Evolutionary conservation across 139 green algal species (phyloP).

Genomic region (Coelastrella sp.): DNA sequence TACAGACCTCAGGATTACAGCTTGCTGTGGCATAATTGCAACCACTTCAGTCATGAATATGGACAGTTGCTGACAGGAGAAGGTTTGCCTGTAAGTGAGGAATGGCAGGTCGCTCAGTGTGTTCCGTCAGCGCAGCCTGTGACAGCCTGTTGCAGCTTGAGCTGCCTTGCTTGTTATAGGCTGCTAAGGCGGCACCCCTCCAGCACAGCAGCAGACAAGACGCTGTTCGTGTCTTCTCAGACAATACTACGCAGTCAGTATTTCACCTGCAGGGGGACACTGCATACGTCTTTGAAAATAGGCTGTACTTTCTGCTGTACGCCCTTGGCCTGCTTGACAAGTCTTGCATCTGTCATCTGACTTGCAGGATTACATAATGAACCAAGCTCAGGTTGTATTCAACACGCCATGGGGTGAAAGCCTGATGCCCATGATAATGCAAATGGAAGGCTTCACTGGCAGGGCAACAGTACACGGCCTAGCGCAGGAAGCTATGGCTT

Average conservation of each 20-base stretch:
- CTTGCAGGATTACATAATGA: slow-evolving; percentile 50
- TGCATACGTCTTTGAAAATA: no score
- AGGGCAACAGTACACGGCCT: slow-evolving; percentile 52
- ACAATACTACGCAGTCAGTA: no score
- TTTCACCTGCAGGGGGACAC: no score
- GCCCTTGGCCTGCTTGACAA: not conserved
- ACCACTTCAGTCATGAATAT: slow-evolving; percentile 82
- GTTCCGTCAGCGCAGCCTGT: no score
- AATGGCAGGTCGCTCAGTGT: not conserved
- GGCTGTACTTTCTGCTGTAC: no score
- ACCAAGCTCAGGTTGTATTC: slow-evolving; percentile 51
- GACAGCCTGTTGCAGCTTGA: no score
- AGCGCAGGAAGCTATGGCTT: not conserved
- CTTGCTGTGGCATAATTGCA: slow-evolving; percentile 86
- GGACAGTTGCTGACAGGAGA: slow-evolving; percentile 70
- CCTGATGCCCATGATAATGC: slow-evolving; percentile 58
- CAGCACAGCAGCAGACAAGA: no score
- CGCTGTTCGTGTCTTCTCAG: no score
- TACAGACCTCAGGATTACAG: slow-evolving; percentile 67
- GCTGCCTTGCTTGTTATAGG: no score
- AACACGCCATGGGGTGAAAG: slow-evolving; percentile 53
- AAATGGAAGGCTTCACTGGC: slow-evolving; percentile 55
- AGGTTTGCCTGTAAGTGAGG: slow-evolving; percentile 52
- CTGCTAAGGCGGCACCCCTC: no score
- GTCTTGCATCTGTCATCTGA: not conserved